Percentiles rank a stretch among this genome's conserved stretches.
These are phyloP conservation scores for Barnettozyma pratensis DNA, from an alignment of 805 yeast genomes.

Conservation along the genomic window DNA sequence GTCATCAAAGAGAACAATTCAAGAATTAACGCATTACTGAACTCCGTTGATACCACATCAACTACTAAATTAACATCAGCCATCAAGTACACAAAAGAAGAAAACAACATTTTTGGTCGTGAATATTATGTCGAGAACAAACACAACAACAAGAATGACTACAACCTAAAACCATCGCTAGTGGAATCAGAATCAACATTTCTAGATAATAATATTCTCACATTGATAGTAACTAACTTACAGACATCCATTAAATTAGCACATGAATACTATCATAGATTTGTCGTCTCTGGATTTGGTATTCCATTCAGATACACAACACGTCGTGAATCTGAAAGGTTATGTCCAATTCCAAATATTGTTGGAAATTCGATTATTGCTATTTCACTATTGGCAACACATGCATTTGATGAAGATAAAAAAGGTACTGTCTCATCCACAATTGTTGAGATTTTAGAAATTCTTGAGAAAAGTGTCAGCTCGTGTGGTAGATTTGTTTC, in stretches of 20 bases:
- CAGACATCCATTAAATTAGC: constrained; percentile 3
- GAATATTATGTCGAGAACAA: constrained; percentile 22
- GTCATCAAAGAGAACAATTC: constrained; percentile 46
- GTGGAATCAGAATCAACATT: constrained; percentile 9
- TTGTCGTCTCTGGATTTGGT: constrained; percentile 24
- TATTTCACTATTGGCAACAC: constrained; percentile 50
- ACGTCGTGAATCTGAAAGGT: constrained; percentile 47
- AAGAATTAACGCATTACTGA: constrained; percentile 28
- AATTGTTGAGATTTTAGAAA: constrained; percentile 53
- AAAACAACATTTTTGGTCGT: constrained; percentile 31
- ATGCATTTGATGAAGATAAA: constrained; percentile 62
- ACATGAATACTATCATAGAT: constrained; percentile 14
- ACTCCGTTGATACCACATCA: neutral
- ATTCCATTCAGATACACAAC: constrained; percentile 25
- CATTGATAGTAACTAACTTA: constrained; percentile 7
- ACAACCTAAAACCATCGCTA: constrained; percentile 7
- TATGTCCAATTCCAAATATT: constrained; percentile 60
- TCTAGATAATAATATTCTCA: constrained; percentile 18
- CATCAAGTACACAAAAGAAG: constrained; percentile 2
- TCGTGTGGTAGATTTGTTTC: constrained; percentile 43
- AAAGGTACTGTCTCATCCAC: constrained; percentile 46
- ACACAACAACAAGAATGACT: constrained; percentile 9
- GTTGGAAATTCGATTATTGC: constrained; percentile 63
- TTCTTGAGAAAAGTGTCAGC: constrained; percentile 57
- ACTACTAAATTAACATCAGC: neutral